Base-by-base conservation (phyloP, 495 filamentous ascomycete genomes). In the Aspergillus wentii region DNA sequence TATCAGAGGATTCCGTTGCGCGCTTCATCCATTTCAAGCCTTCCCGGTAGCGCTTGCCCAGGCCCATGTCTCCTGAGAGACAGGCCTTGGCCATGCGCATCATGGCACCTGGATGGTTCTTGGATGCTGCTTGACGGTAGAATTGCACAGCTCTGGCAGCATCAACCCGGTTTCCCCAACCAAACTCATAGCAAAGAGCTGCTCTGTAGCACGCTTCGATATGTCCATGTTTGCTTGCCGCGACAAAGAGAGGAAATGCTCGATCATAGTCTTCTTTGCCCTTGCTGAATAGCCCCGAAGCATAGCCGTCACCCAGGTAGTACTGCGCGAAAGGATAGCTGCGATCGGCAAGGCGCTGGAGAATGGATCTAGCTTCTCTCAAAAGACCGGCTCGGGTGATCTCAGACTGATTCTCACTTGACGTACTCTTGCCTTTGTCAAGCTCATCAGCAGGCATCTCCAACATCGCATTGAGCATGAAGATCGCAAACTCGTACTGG, bases 281-380 rank as follows among this genome's bases (percentile, higher is more conserved):
- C 61, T 95, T 97, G 64, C 76, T 88, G 63, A 99, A 97, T 14
- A 99, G 68, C 6, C 92, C 94, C 10, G 91, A 95, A 2, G 88
- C 85, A 59, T 85, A 96, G 2, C 91, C 92, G 53, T 99, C 92
- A 26, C 76, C 92, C 9, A 99, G 78, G 54, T 95, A 95, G 67
- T 99, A 99, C 61, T 99, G 92, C 3, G 94, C 94, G 51, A 94
- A 95, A 5, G 91, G 91, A 59, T 91, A 94, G 42, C 86, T 84
- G 46, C 82, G 81, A 57, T 91, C 88, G 16, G 87, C 71, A 27
- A 96, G 74, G 41, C 83, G 83, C 59, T 88, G 86, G 30, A 99
- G 68, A 52, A 97, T 95, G 31, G 82, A 78, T 54, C 83, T 82
- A 14, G 92, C 88, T 71, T 97, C 94, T n/a, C 78, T 75, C 11